Evolutionary conservation across 768 basidiomycete species (phyloP), one percentile per base, ranked within the genome.

Genomic region (Leccinum rimulosum): DNA sequence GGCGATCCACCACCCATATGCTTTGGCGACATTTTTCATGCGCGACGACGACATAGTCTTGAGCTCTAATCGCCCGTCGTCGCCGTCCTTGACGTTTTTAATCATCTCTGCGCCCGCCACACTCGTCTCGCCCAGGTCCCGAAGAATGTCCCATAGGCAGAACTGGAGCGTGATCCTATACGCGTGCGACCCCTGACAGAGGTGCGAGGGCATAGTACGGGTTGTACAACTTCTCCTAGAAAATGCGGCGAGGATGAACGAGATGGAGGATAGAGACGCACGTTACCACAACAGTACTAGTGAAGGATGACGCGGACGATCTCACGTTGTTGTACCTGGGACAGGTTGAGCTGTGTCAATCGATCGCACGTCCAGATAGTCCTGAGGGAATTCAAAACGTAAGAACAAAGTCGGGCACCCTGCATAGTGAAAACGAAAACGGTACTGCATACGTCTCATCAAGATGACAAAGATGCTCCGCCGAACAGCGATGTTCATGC

Each of bases 401-500:
- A 50, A 17, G 38, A 2, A 9, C 53, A 38, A 55, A 28, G 57
- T 50, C 4, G 1, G 47, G 49, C 35, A 0, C 12, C 14, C 1
- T 17, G 9, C 1, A 22, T 38, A 25, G 0, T 5, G n/a, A n/a
- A n/a, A n/a, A n/a, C n/a, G 15, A 4, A 22, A 28, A 54, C 6
- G 10, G 28, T 2, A 38, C 25, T 6, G 75, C 87, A 63, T 68
- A 96, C 96, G 68, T 96, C 91, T 96, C 94, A 98, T 97, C 35
- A 98, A 75, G 11, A 95, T 88, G 15, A 95, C 86, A 68, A 99
- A 99, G 54, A 98, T 87, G 56, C 89, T 88, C 61, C 93, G 80
- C 38, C 96, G 82, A 40, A 98, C 88, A 65, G 98, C 97, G 2
- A 95, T 98, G 68, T 99, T 99, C 96, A 99, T 98, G 22, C 97